Percentiles rank a stretch among this genome's conserved stretches.
These are phyloP conservation scores for Epichloe gansuensis DNA, from an alignment of 2,329 filamentous ascomycete genomes.

Conservation along the genomic window DNA sequence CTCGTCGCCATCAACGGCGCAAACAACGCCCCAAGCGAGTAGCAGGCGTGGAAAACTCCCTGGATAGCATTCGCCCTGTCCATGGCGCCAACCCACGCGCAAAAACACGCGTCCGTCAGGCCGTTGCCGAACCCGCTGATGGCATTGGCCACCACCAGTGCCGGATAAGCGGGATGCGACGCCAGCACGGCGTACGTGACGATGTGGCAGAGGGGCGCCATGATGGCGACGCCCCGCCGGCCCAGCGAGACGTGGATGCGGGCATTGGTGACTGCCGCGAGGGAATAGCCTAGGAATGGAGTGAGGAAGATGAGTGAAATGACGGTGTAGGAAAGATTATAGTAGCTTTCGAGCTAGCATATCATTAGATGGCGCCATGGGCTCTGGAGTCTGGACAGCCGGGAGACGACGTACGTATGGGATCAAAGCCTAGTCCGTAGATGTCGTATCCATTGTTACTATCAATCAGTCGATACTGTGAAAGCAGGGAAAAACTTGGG, in stretches of 20 bases:
- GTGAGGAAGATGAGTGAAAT: conserved; percentile 52
- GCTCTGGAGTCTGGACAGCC: too few species aligned
- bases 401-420: conserved; percentile 20
- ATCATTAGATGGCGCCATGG: too few species aligned
- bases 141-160: conserved; percentile 48
- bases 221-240: conserved; percentile 51
- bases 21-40: conserved; percentile 51
- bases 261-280: conserved; percentile 49
- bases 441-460: too few species aligned
- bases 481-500: conserved; percentile 1
- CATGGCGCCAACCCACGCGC: conserved; percentile 48
- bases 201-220: conserved; percentile 48
- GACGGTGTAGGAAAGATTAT: conserved; percentile 43
- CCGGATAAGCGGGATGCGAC: conserved; percentile 51
- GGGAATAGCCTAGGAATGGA: conserved; percentile 50
- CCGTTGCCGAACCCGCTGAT: conserved; percentile 57
- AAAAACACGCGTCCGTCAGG: conserved; percentile 39
- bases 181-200: conserved; percentile 47
- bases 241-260: conserved; percentile 46
- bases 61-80: conserved; percentile 54
- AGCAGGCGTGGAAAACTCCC: conserved; percentile 52
- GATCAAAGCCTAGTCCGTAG: conserved; percentile 15
- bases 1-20: conserved; percentile 52
- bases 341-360: conserved; percentile 45
- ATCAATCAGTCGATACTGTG: background rate